These are phyloP conservation scores for Phytophthora megakarya DNA, from an alignment of 352 stramenopile species.

Conservation along the genomic window DNA sequence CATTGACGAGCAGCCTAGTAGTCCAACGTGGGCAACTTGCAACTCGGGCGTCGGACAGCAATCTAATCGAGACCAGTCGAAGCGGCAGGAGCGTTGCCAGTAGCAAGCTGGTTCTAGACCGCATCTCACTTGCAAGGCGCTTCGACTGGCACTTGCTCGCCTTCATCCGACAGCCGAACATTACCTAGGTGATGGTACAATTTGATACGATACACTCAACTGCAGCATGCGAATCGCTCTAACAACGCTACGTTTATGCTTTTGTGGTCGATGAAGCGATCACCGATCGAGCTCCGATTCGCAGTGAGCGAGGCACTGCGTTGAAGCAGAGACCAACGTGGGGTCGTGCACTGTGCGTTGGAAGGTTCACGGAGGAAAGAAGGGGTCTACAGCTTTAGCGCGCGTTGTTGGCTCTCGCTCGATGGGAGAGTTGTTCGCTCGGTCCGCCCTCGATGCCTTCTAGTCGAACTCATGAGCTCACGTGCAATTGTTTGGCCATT, in stretches of 20 bases:
- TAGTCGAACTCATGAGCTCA: slow-evolving; percentile 30
- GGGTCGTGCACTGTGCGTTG: slow-evolving; percentile 11
- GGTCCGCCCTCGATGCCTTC: slow-evolving; percentile 18
- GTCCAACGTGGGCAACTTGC: not conserved
- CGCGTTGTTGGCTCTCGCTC: slow-evolving; percentile 2
- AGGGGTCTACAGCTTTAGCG: slow-evolving; percentile 13
- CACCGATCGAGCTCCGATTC: slow-evolving; percentile 8
- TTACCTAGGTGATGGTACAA: too few relatives aligned
- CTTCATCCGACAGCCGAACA: not conserved
- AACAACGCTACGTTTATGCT: slow-evolving; percentile 10
- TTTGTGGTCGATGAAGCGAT: slow-evolving; percentile 14
- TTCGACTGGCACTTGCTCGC: not conserved
- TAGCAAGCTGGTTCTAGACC: not conserved
- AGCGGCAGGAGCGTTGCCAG: slow-evolving; percentile 2
- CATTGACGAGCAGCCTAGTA: not conserved
- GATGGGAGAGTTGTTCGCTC: slow-evolving; percentile 4
- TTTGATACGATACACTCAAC: not conserved
- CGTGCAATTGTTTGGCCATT: not conserved
- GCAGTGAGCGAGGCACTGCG: too few relatives aligned
- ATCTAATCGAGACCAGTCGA: not conserved
- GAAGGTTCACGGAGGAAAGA: slow-evolving; percentile 21
- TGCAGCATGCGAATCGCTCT: slow-evolving; percentile 8
- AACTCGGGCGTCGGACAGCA: slow-evolving; percentile 4
- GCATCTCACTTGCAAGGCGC: too few relatives aligned
- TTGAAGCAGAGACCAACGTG: slow-evolving; percentile 2